phyloP scores from a whole-genome alignment of 2,329 filamentous ascomycete genomes.

The Herpotrichia juniperi region DNA sequence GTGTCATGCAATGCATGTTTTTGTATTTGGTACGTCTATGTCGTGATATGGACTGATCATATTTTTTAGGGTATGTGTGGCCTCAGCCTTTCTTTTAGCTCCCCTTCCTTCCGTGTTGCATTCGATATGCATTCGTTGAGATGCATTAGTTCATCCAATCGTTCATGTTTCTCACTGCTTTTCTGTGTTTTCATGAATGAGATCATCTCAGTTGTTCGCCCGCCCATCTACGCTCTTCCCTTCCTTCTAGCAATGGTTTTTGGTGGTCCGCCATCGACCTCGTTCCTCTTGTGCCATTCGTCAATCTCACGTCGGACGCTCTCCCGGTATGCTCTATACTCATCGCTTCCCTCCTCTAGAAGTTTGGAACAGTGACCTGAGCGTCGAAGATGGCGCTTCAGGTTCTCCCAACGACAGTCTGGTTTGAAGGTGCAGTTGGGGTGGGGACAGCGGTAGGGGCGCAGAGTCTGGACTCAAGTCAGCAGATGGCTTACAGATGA shows the following conservation, averaged over 20 bases:
- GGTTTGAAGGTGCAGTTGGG: constrained; percentile 44
- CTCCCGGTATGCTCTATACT: constrained; percentile 41
- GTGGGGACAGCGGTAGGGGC: constrained; percentile 45
- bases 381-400: constrained; percentile 46
- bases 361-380: constrained; percentile 43
- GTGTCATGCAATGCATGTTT: no score
- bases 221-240: neutral
- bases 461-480: constrained; percentile 32
- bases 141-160: neutral
- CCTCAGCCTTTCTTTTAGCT: no score
- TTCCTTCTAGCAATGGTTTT: neutral
- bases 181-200: neutral
- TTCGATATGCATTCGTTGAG: no score
- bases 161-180: neutral
- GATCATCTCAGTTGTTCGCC: neutral
- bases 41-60: no score
- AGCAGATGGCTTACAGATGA: neutral
- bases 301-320: constrained; percentile 38
- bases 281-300: constrained; percentile 39
- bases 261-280: constrained; percentile 17
- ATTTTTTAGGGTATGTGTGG: no score
- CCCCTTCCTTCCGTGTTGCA: no score
- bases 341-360: constrained; percentile 38
- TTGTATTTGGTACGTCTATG: no score
- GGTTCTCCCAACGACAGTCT: constrained; percentile 47